phyloP scores from a whole-genome alignment of 768 basidiomycete genomes.

The Boletus subcaerulescens region DNA sequence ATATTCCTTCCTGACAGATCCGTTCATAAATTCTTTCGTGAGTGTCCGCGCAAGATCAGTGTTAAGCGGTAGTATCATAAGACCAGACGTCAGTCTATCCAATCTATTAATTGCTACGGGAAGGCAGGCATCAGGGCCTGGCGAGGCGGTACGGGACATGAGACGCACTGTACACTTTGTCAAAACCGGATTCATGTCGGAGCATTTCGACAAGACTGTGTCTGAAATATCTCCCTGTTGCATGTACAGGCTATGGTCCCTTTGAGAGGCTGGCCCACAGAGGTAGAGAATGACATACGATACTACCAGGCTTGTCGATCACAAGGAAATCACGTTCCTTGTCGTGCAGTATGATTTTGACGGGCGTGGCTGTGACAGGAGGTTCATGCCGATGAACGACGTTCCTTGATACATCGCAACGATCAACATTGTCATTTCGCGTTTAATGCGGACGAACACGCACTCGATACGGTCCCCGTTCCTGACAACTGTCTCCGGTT shows the following conservation, averaged over 20 bases:
- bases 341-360: conserved; percentile 78
- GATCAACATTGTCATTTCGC: neutral
- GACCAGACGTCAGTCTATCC: conserved; percentile 90
- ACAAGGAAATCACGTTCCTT: conserved; percentile 80
- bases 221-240: conserved; percentile 84
- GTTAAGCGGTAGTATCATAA: conserved; percentile 89
- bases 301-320: conserved; percentile 94
- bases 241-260: conserved; percentile 74
- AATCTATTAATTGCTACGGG: conserved; percentile 86
- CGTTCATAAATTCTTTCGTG: conserved; percentile 77
- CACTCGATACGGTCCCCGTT: conserved; percentile 92
- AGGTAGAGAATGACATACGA: conserved; percentile 58
- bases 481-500: conserved; percentile 70
- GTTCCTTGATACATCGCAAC: conserved; percentile 50
- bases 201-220: conserved; percentile 89
- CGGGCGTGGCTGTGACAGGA: conserved; percentile 80
- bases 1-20: conserved; percentile 88
- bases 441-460: conserved; percentile 28
- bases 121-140: neutral
- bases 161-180: conserved; percentile 78
- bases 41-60: conserved; percentile 64
- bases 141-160: neutral
- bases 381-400: conserved; percentile 97
- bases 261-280: neutral
- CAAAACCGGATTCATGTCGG: conserved; percentile 75